Conservation (phyloP, 75 land plant species). For the Pinus taeda region DNA sequence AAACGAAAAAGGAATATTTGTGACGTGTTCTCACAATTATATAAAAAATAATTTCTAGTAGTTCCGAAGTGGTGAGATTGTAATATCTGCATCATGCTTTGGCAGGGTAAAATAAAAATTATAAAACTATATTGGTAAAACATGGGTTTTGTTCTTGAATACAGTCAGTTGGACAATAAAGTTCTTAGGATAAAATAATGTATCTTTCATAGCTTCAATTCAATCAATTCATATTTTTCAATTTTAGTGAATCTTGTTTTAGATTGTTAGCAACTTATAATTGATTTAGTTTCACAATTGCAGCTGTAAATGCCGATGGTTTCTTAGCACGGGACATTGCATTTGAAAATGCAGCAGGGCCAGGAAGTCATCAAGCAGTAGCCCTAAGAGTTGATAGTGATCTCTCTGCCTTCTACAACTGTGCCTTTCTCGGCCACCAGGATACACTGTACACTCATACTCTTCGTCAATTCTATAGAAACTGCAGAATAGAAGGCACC, state of each 20-base stretch:
- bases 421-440: slow-evolving; percentile 43
- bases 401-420: slow-evolving; percentile 19
- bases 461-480: slow-evolving; percentile 16
- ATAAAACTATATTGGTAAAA: too few species aligned
- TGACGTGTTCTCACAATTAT: too few species aligned
- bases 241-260: background rate
- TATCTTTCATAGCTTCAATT: too few species aligned
- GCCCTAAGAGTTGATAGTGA: slow-evolving; percentile 36
- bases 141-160: too few species aligned
- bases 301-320: slow-evolving; percentile 16
- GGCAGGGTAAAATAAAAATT: too few species aligned
- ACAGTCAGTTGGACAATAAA: too few species aligned
- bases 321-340: slow-evolving; percentile 24
- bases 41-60: too few species aligned
- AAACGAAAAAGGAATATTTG: too few species aligned
- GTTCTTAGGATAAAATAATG: too few species aligned
- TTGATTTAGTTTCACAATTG: background rate
- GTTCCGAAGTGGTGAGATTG: too few species aligned
- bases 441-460: slow-evolving; percentile 26
- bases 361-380: slow-evolving; percentile 24
- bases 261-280: background rate
- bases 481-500: slow-evolving; percentile 17
- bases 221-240: too few species aligned
- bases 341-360: slow-evolving; percentile 30
- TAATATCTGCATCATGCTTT: too few species aligned